These are phyloP conservation scores for Bjerkandera adusta DNA, from an alignment of 1,284 basidiomycete species.

Conservation along the genomic window DNA sequence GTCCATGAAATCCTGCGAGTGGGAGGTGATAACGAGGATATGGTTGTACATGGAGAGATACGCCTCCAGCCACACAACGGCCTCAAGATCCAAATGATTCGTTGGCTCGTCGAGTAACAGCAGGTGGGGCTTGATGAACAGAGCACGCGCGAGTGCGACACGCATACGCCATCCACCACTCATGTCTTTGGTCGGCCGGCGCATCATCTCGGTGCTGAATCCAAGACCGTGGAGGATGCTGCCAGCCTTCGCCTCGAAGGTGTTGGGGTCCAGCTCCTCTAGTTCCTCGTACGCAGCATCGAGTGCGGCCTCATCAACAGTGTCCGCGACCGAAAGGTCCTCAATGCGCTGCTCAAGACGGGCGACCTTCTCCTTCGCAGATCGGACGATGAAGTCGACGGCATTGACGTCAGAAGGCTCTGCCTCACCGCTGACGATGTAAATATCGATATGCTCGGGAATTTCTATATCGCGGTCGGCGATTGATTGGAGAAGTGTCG, in stretches of 20 bases:
- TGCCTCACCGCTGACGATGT: constrained; percentile 93
- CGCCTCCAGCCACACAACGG: constrained; percentile 98
- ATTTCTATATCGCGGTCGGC: constrained; percentile 94
- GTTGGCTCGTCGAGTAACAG: constrained; percentile 89
- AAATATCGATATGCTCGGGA: constrained; percentile 95
- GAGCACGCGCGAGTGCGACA: constrained; percentile 92
- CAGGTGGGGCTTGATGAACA: constrained; percentile 96
- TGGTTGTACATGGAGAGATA: constrained; percentile 98
- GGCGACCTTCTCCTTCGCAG: constrained; percentile 94
- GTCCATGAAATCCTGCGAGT: constrained; percentile 99
- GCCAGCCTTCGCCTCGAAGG: constrained; percentile 95
- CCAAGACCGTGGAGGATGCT: constrained; percentile 97
- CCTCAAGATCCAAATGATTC: constrained; percentile 93
- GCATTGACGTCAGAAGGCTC: constrained; percentile 97
- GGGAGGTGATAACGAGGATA: constrained; percentile 94
- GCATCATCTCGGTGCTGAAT: constrained; percentile 92
- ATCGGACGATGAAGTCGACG: constrained; percentile 92
- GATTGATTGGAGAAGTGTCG: constrained; percentile 57
- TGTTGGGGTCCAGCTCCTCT: constrained; percentile 94
- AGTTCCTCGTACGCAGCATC: constrained; percentile 95
- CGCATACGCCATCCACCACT: constrained; percentile 99
- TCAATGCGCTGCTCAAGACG: constrained; percentile 94
- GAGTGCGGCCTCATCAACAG: constrained; percentile 83
- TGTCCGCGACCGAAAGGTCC: constrained; percentile 87
- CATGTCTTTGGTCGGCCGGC: constrained; percentile 97